Evolutionary conservation across 768 basidiomycete species (phyloP), one percentile per base, ranked within the genome.

Genomic region (Albatrellus ellisii): DNA sequence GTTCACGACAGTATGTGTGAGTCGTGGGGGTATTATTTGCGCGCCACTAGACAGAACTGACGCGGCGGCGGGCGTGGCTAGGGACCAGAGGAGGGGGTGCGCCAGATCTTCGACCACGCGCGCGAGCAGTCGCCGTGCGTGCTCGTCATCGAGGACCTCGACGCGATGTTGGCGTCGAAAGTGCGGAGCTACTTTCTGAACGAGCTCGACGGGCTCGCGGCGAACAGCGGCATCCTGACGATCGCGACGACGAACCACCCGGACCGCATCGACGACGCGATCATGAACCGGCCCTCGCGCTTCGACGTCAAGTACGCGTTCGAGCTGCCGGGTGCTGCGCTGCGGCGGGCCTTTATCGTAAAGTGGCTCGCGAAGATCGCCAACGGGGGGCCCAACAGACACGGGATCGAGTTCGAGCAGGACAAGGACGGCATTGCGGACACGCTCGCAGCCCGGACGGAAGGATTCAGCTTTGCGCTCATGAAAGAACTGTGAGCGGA

Each of bases 221-320:
- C 61, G 21, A 68, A 67, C 41, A 60, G 66, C 29, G 67, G 67
- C 2, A 52, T 69, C 33, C 50, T 67, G 6, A 32, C 31, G n/a
- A 32, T 32, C 11, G 31, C 31, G 10, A 32, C 31, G 31, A 32
- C 31, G 31, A 5, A 69, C 50, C 65, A 68, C 49, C 61, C 65
- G 22, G 67, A 68, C 41, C 49, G 54, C n/a, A 60, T 68, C 28
- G 67, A 68, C 42, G 59, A 62, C 26, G 62, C 62, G 4, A 51
- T 68, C 8, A 56, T 63, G 12, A 65, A 60, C 44, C 57, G 67
- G 10, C 66, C 66, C 3, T 62, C 59, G 20, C 56, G 66, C 15
- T 69, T 69, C 46, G 67, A 69, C 47, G 54, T 66, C 29, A 67
- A 68, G 42, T 68, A 65, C 60, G 58, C 49, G 6, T 67, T 66